These are phyloP conservation scores for Neofusicoccum kwambonambiense DNA, from an alignment of 2,329 filamentous ascomycete genomes.

Conservation along the genomic window DNA sequence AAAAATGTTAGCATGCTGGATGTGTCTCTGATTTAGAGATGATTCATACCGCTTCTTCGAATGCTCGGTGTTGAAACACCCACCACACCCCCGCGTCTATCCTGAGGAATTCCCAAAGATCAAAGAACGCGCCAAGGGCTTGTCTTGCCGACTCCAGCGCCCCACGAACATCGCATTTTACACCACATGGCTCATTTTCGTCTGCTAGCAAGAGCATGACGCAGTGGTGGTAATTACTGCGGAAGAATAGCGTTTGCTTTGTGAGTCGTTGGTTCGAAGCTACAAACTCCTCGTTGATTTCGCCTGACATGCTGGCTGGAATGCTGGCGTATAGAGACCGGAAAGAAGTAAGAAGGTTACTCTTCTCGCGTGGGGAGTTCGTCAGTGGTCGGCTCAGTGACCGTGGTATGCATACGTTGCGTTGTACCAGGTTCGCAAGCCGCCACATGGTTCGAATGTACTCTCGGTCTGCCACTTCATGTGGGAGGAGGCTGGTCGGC, in stretches of 20 bases:
- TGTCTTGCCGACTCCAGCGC: constrained; percentile 75
- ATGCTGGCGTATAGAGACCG: constrained; percentile 71
- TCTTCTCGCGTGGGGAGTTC: constrained; percentile 66
- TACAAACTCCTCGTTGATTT: constrained; percentile 31
- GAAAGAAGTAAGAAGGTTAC: constrained; percentile 68
- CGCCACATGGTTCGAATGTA: constrained; percentile 79
- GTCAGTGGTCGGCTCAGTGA: constrained; percentile 73
- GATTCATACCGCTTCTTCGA: constrained; percentile 70
- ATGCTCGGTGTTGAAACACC: constrained; percentile 79
- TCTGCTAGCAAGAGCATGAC: constrained; percentile 76
- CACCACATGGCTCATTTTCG: constrained; percentile 58
- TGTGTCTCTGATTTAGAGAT: not conserved
- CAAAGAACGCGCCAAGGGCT: constrained; percentile 71
- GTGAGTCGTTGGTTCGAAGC: constrained; percentile 63
- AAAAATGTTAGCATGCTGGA: constrained; percentile 7
- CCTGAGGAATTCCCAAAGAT: constrained; percentile 67
- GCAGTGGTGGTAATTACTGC: constrained; percentile 81
- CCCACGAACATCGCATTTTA: constrained; percentile 59
- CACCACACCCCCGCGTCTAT: constrained; percentile 77
- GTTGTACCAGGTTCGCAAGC: constrained; percentile 74
- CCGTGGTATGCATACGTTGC: constrained; percentile 71
- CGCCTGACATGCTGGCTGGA: constrained; percentile 66
- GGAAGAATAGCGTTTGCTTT: constrained; percentile 73
- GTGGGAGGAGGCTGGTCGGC: constrained; percentile 30
- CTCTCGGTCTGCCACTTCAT: constrained; percentile 37